These are phyloP conservation scores for Fusarium hainanense DNA, from an alignment of 2,329 filamentous ascomycete genomes.

Conservation along the genomic window DNA sequence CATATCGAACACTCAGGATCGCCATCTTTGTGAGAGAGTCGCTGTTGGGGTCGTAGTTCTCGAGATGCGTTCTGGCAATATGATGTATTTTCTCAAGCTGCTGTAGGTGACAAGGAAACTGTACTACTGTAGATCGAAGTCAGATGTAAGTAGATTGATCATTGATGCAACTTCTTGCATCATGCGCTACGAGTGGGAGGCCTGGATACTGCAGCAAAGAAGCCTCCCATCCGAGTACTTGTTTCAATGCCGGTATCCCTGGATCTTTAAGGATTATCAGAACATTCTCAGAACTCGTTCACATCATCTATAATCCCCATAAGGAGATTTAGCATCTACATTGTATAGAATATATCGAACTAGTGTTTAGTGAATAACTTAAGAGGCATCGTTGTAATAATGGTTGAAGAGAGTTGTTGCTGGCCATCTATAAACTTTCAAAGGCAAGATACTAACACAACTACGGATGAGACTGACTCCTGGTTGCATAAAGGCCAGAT, in stretches of 20 bases:
- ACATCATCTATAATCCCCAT: neutral
- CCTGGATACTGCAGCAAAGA: neutral
- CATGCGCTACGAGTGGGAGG: neutral
- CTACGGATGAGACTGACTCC: neutral
- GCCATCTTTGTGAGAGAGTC: neutral
- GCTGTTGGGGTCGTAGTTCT: neutral
- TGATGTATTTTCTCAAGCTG: neutral
- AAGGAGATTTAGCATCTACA: rapidly evolving
- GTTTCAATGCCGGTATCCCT: neutral
- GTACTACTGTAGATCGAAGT: neutral
- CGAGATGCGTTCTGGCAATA: neutral
- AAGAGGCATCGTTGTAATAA: neutral
- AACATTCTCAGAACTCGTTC: neutral
- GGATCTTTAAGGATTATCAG: rapidly evolving
- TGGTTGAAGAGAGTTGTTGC: neutral
- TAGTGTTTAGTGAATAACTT: neutral
- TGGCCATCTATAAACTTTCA: neutral
- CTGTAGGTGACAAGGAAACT: neutral
- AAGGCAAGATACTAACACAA: neutral
- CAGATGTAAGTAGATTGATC: neutral
- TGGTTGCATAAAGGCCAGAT: neutral
- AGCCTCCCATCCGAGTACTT: neutral
- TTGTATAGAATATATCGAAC: neutral
- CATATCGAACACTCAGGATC: neutral
- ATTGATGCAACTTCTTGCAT: neutral